Base-by-base conservation (phyloP, 2,329 filamentous ascomycete genomes). In the Byssochlamys sp. region DNA sequence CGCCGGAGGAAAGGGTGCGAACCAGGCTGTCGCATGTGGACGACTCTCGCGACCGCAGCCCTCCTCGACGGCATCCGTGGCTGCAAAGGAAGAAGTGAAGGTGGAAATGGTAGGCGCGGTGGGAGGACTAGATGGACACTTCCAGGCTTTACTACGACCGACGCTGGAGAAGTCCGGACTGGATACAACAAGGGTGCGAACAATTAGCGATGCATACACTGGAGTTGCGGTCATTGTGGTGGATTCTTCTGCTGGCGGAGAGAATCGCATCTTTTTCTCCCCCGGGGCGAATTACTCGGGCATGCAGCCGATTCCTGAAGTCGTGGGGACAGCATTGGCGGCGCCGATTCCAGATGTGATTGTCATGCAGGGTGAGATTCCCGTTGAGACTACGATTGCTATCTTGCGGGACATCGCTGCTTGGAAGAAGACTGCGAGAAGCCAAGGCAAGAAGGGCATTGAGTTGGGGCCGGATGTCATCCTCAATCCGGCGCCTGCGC, bases 1-100 rank as follows among this genome's bases (percentile, higher is more conserved):
- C 50, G 86, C 88, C 29, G 94, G 92, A 66, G 92, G 94, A 58
- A 99, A 99, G 77, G 92, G 92, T 62, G 91, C 91, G 60, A 97
- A 97, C 78, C 92, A 97, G 77, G 91, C 91, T 59, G 89, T 96
- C 57, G 90, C 91, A 26, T 91, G 88, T 75, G 89, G 87, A 54
- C 89, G 92, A 61, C 83, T 95, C 54, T 94, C 89, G 0, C 82
- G 87, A 53, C 68, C 79, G 28, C 78, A 77, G 33, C 63, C 69
- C 35, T 24, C 53, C 51, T 55, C 55, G 57, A 19, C 58, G 26
- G n/a, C 61, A 56, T 53, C 62, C 56, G 66, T 55, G 33, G 61
- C 59, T 5, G 55, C 62, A 19, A 62, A 61, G 4, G 60, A 60
- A 52, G 65, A 66, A 49, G 69, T 80, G 31, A 66, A 74, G 3